Base-by-base conservation (phyloP, 805 yeast species). In the Dipodascus geniculatus region DNA sequence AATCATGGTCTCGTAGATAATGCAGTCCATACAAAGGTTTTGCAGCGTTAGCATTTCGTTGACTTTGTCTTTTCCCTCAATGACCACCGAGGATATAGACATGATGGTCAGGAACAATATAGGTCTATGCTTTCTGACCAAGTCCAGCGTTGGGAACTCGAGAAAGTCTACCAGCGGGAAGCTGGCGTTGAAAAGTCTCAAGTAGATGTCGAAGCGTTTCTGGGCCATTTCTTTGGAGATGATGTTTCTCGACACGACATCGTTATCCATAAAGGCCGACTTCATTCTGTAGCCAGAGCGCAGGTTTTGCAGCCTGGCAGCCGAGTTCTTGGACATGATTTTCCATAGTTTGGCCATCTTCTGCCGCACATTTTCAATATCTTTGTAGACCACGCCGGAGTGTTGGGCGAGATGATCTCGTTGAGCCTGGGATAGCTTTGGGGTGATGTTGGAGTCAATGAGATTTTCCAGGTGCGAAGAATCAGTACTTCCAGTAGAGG, bases 51-150 rank as follows among this genome's bases (percentile, higher is more conserved):
- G 22, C 3, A 54, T 51, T 1, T 56, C 35, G 48, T 55, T 20
- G 19, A 22, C n/a, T 22, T 35, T 38, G 24, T 23, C 24, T 14
- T 23, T 44, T 17, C 31, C 42, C 8, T 23, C 22, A 22, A 56
- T 28, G 6, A 59, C 54, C 52, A 76, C 65, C 1, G 84, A 78
- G 0, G 85, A 71, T 11, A 81, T 73, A 2, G 87, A 75, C 76
- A 88, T 77, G 16, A 88, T 70, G 0, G 85, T 73, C 38, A 81
- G 75, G 58, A 87, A 79, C 49, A 88, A 65, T 22, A 78, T 73
- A 1, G 95, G 95, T 48, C 74, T 73, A 1, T 74, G 66, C 16
- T 64, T 62, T 50, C 82, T 71, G 51, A 88, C 60, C 16, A 70
- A 71, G 8, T 76, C 80, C 4, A 77, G 72, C 0, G 77, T 63